Evolutionary conservation across 2,329 filamentous ascomycete genomes (phyloP), one percentile per base, ranked within the genome.

Genomic region (Magnaporthiopsis incrustans): DNA sequence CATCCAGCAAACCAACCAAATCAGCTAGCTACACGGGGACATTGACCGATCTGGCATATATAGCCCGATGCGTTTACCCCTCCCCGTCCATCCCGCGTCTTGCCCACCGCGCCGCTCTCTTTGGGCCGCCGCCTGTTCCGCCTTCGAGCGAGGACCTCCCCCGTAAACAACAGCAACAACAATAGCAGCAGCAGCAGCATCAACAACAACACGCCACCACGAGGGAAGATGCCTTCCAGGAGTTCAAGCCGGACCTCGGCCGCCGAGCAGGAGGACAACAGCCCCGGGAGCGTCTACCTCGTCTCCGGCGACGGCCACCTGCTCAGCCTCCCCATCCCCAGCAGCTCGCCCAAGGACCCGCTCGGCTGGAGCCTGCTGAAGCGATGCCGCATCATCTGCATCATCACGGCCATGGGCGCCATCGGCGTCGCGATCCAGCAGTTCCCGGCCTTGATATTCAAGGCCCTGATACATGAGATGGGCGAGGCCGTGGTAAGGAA

Each of bases 241-340:
- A n/a, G 22, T 3, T 10, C 44, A 7, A 53, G 44, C 18, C 18
- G 10, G 44, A 18, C 44, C 44, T 53, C n/a, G 44, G 44, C 44
- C 44, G 18, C 18, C 8, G 22, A n/a, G 44, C 18, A 53, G 22
- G 44, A 53, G 44, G 44, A 53, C 22, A 53, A 11, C 22, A 53
- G 44, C 44, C 22, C 44, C 44, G 70, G 70, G 35, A 71, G 69
- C 64, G 71, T 75, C 32, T 75, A 69, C 62, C 70, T 75, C 57
- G 74, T 75, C 64, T 70, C 72, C 8, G 70, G 71, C 5, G 70
- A 72, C 62, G 73, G 73, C 32, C 64, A 68, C 26, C 69, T 70
- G 12, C 67, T 75, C 33, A 70, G 67, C 32, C 68, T 75, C 18
- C 73, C 73, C 30, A 73, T 75, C 60, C 72, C 73, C 4, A 74